phyloP scores from a whole-genome alignment of 768 basidiomycete species.

The Megacollybia marginata region DNA sequence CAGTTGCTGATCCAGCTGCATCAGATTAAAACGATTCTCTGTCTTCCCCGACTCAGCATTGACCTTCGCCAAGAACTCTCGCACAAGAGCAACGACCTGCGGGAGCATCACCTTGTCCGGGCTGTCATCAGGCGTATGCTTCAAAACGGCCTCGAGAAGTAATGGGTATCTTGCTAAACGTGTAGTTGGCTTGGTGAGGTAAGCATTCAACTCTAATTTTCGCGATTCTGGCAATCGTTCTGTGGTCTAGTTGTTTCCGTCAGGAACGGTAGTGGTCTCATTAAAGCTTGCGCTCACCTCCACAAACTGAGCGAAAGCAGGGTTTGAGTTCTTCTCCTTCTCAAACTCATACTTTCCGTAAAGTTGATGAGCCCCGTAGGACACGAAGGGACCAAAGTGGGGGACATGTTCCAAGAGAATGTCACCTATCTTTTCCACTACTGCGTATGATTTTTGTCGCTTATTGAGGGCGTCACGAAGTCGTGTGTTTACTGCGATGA shows the following conservation, averaged over 20 bases:
- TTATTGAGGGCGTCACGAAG: constrained; percentile 93
- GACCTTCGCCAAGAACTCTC: constrained; percentile 80
- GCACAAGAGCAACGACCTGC: constrained; percentile 68
- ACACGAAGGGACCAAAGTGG: constrained; percentile 87
- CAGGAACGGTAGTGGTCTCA: not conserved
- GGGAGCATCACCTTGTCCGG: constrained; percentile 75
- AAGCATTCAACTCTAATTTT: constrained; percentile 95
- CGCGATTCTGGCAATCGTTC: constrained; percentile 93
- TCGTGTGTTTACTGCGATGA: constrained; percentile 83
- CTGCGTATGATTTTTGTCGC: constrained; percentile 90
- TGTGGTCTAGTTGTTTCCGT: constrained; percentile 47
- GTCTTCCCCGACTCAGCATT: constrained; percentile 92
- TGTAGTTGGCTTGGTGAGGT: constrained; percentile 96
- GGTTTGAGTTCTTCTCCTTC: constrained; percentile 92
- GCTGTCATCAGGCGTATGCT: constrained; percentile 87
- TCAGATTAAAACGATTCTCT: constrained; percentile 92
- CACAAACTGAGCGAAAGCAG: constrained; percentile 90
- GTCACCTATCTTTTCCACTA: constrained; percentile 90
- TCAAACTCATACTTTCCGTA: constrained; percentile 99
- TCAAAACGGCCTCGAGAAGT: constrained; percentile 83
- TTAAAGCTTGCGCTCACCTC: constrained; percentile 51
- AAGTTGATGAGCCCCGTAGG: constrained; percentile 92
- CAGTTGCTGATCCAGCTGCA: constrained; percentile 89
- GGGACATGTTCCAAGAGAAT: constrained; percentile 83
- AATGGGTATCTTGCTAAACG: constrained; percentile 95